phyloP scores from a whole-genome alignment of 768 basidiomycete genomes.

The Austroboletus festivus region DNA sequence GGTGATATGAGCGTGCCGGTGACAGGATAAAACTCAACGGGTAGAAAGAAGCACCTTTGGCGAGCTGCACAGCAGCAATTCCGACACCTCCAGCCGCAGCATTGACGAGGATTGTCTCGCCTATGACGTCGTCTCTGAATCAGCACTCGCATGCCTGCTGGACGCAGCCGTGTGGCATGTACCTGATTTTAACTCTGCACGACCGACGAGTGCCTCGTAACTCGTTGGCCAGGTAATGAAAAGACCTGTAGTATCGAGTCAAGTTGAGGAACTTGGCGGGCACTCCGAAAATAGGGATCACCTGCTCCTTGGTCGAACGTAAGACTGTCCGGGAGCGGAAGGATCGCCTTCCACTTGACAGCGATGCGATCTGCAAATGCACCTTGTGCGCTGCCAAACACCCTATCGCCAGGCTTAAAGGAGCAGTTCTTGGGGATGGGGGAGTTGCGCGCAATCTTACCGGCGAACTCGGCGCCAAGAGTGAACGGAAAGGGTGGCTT shows the following conservation, averaged over 20 bases:
- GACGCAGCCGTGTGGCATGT: slow-evolving; percentile 14
- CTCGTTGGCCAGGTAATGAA: slow-evolving; percentile 91
- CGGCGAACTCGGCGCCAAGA: slow-evolving; percentile 84
- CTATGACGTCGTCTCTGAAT: slow-evolving; percentile 32
- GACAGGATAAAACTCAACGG: not conserved
- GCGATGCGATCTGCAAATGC: slow-evolving; percentile 76
- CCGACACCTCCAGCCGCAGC: slow-evolving; percentile 97
- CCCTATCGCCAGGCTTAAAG: slow-evolving; percentile 78
- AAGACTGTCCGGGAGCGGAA: slow-evolving; percentile 72
- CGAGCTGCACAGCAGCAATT: slow-evolving; percentile 87
- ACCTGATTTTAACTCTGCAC: slow-evolving; percentile 80
- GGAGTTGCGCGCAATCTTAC: slow-evolving; percentile 63
- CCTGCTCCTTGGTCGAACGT: slow-evolving; percentile 85
- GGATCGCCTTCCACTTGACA: slow-evolving; percentile 45
- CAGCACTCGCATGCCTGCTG: slow-evolving; percentile 2
- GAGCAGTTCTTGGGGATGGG: slow-evolving; percentile 78
- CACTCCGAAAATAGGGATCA: slow-evolving; percentile 27
- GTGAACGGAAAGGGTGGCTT: slow-evolving; percentile 85
- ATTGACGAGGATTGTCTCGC: slow-evolving; percentile 90
- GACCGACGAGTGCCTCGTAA: slow-evolving; percentile 86
- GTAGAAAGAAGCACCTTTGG: slow-evolving; percentile 59
- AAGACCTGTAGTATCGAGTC: slow-evolving; percentile 46
- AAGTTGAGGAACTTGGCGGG: not conserved
- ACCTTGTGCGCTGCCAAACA: slow-evolving; percentile 83
- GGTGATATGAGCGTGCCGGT: not conserved